Evolutionary conservation across 306 rosid genomes (phyloP), one percentile per base, ranked within the genome.

Genomic region (Cucumis cinereus): DNA sequence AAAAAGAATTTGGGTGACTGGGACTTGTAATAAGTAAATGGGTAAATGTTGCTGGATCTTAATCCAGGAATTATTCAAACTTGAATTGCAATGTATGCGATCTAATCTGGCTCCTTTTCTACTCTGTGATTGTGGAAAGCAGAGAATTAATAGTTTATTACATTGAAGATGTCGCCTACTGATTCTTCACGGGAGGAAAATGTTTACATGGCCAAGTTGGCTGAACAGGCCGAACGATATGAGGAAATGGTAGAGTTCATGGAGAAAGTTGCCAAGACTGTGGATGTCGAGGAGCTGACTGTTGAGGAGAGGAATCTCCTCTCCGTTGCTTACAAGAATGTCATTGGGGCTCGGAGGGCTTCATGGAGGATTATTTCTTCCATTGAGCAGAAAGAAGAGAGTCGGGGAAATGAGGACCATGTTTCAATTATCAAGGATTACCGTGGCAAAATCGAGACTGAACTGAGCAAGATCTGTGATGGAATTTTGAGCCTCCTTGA

Each of bases 201-300:
- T 77, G 98, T 93, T 23, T 93, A 90, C 90, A 61, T 93, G 93
- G 98, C 98, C 75, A 93, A 90, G 85, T 81, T 93, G 78, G 96
- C 98, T 0, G 98, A 93, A 77, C 98, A 93, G 82, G 96, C 96
- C 0, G 98, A 93, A 79, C 83, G 98, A 2, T 93, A 93, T 26
- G 98, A 93, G 84, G 98, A 93, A 84, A 93, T 93, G 98, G 97
- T 93, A 8, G 98, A 93, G 87, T 93, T 93, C 68, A 93, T 93
- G 97, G 97, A 93, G 87, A 93, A 89, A 81, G 97, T 93, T 24
- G 97, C 90, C 0, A 93, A 93, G 85, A 84, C 98, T 0, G 93
- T 86, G 7, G 96, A 93, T 54, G 90, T 74, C 4, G 98, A 90
- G 81, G 97, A 93, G 86, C 84, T 93, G 23, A 89, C 92, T 1